phyloP scores from a whole-genome alignment of 2,329 filamentous ascomycete species.

The Cephalotrichum gorgonifer region DNA sequence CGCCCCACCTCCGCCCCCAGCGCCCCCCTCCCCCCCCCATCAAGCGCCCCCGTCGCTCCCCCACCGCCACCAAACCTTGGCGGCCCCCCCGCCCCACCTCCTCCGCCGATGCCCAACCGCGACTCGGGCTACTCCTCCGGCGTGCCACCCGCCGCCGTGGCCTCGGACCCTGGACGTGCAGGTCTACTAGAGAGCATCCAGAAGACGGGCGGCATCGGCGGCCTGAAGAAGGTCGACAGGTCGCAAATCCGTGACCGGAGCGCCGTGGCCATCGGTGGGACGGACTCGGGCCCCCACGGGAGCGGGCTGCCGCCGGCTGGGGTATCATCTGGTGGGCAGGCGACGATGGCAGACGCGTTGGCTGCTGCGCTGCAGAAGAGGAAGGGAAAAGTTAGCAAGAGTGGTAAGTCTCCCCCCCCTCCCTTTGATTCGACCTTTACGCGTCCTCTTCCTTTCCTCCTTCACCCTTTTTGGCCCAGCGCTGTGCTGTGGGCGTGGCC shows the following conservation, averaged over 20 bases:
- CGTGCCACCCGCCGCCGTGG: conserved; percentile 29
- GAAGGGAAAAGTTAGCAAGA: conserved; percentile 89
- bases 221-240: conserved; percentile 67
- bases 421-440: no score
- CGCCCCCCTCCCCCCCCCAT: conserved; percentile 26
- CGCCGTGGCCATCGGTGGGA: conserved; percentile 45
- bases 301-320: conserved; percentile 42
- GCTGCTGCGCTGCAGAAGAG: conserved; percentile 69
- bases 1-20: conserved; percentile 15
- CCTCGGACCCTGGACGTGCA: conserved; percentile 33
- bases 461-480: no score
- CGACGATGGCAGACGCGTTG: conserved; percentile 68
- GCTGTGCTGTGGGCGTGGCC: no score
- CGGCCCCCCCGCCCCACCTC: conserved; percentile 23
- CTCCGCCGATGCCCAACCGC: conserved; percentile 45
- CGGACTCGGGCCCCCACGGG: conserved; percentile 38
- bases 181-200: conserved; percentile 65
- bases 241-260: conserved; percentile 63
- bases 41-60: conserved; percentile 14
- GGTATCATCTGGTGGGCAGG: conserved; percentile 31
- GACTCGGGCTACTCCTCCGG: conserved; percentile 48
- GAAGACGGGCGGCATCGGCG: conserved; percentile 53
- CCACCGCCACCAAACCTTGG: conserved; percentile 27
- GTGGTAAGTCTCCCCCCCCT: conserved; percentile 56
- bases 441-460: no score